Evolutionary conservation across 371 early-diverging fungal genomes (phyloP).

Genomic region (Syncephalastrum contaminatum): DNA sequence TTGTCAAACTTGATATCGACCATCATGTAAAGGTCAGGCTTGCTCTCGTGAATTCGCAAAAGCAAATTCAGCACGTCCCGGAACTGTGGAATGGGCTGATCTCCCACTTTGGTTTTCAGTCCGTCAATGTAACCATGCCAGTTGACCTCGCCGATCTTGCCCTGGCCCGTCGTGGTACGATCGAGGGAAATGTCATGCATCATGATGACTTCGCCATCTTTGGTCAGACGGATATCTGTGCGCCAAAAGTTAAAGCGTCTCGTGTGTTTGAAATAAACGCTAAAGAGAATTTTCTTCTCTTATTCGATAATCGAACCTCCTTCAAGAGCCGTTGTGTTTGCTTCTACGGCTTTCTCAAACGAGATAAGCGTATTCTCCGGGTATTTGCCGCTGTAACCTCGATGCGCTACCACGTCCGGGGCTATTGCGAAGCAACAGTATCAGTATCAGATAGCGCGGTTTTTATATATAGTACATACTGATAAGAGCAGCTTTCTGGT

Average conservation of each 20-base stretch:
- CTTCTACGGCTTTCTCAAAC: conserved; percentile 54
- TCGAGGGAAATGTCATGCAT: conserved; percentile 63
- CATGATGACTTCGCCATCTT: conserved; percentile 63
- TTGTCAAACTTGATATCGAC: conserved; percentile 67
- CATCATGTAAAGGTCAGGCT: conserved; percentile 51
- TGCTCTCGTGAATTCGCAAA: conserved; percentile 38
- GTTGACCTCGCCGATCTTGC: conserved; percentile 42
- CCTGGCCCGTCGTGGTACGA: conserved; percentile 59
- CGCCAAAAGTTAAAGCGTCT: not conserved
- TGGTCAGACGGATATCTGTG: conserved; percentile 58
- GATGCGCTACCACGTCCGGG: conserved; percentile 47
- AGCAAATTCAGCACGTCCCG: conserved; percentile 58
- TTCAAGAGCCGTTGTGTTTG: conserved; percentile 62
- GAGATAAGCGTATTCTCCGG: conserved; percentile 67
- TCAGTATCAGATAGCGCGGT: no score
- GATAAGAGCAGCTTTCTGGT: no score
- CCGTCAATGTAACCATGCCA: conserved; percentile 63
- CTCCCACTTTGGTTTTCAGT: conserved; percentile 44
- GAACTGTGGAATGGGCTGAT: conserved; percentile 53
- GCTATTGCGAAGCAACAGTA: not conserved
- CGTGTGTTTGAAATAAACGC: conserved; percentile 1
- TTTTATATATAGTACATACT: no score
- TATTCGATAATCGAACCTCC: conserved; percentile 36
- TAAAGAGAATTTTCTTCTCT: conserved; percentile 7
- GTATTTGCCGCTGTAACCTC: conserved; percentile 60